Base-by-base conservation (phyloP, 768 basidiomycete genomes). In the Guyanaporus albipodus region DNA sequence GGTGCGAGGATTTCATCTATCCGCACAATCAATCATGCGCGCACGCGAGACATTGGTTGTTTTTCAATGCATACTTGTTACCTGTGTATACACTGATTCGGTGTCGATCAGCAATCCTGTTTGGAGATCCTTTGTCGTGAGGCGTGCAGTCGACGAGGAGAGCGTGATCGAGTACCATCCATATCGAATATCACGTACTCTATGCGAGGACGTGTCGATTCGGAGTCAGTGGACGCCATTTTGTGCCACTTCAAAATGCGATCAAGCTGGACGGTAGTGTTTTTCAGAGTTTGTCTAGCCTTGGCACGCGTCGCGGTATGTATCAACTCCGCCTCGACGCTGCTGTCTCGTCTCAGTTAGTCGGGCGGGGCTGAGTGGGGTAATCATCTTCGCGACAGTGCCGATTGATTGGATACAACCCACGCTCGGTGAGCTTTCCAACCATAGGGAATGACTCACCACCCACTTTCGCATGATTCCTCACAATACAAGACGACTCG, bases 41-140 rank as follows among this genome's bases (percentile, higher is more conserved):
- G 22, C 17, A 23, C 21, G 18, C 19, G 8, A 23, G 32, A 8
- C n/a, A 15, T 33, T 14, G 34, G 17, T 3, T 15, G 2, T 28
- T 15, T 17, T 24, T 32, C 14, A 22, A 26, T 32, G 70, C 75
- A 64, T 59, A 90, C 87, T 90, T 33, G 87, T 88, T 18, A 87
- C 86, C 56, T 79, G 71, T 32, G 86, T 86, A 64, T 89, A 90
- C 24, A 91, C 74, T 42, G 69, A 70, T 59, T 91, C 88, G 4
- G 87, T 83, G 63, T 89, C 83, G 54, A 90, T 82, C 71, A 89
- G 73, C 26, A 87, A 65, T 33, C 87, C 84, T 87, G 58, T 54
- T 21, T 28, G 33, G 18, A 38, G 38, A 24, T 46, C 42, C 21
- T 38, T 40, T 18, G 50, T 49, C 32, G 34, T 38, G 7, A 45